These are phyloP conservation scores for Cystofilobasidium macerans DNA, from an alignment of 768 basidiomycete species.

Conservation along the genomic window DNA sequence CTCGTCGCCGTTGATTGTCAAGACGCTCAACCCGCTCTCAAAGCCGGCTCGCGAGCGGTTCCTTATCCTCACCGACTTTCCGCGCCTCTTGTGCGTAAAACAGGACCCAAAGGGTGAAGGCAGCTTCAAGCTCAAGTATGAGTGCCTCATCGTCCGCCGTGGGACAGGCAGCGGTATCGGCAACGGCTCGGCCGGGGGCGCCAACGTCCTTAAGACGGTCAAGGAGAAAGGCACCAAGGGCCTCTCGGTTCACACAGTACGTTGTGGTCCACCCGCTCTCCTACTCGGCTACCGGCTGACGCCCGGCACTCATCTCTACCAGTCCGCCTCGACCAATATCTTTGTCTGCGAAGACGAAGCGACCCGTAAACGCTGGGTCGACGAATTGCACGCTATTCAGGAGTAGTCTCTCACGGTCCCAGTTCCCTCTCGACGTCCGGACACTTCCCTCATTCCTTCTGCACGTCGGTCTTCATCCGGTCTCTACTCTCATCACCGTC, in stretches of 20 bases:
- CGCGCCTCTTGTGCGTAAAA: constrained; percentile 24
- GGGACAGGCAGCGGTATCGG: constrained; percentile 15
- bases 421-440: background rate
- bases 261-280: background rate
- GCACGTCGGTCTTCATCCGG: constrained; percentile 31
- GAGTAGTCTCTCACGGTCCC: background rate
- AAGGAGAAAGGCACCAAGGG: constrained; percentile 24
- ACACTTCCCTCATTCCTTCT: constrained; percentile 2
- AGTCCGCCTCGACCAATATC: constrained; percentile 12
- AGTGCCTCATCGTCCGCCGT: constrained; percentile 13
- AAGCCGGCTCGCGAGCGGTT: constrained; percentile 19
- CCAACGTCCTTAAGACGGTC: constrained; percentile 19
- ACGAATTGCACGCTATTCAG: constrained; percentile 9
- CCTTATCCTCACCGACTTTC: constrained; percentile 25
- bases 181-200: constrained; percentile 6
- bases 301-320: background rate
- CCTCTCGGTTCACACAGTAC: constrained; percentile 17
- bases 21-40: constrained; percentile 13
- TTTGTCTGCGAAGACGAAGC: constrained; percentile 21
- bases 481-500: constrained; percentile 37
- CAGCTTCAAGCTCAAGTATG: constrained; percentile 22
- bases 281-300: background rate
- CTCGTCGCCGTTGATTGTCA: constrained; percentile 10
- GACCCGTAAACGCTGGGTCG: constrained; percentile 12
- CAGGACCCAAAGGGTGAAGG: constrained; percentile 19